Conservation (phyloP, 129 eudicot species). For the Apium graveolens region DNA sequence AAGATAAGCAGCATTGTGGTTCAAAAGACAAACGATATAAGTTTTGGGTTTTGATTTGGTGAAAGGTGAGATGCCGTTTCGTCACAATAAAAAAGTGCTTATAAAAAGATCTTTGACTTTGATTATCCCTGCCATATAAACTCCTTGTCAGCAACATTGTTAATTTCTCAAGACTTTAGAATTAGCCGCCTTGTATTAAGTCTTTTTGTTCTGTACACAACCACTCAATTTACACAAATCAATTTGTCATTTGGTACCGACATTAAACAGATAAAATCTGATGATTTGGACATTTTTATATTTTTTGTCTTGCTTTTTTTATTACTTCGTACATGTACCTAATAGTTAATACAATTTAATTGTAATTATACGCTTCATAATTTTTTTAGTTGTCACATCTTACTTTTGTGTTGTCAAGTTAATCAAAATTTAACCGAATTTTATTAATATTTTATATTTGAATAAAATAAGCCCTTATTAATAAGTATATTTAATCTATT, state of each 20-base stretch:
- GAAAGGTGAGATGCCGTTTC: not conserved
- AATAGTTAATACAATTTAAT: no score
- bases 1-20: no score
- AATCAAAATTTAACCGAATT: no score
- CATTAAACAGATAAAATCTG: not conserved
- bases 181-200: not conserved
- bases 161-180: not conserved
- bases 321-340: no score
- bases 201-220: not conserved
- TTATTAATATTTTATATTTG: no score
- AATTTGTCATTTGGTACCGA: not conserved
- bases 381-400: no score
- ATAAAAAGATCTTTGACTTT: not conserved
- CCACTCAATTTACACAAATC: not conserved
- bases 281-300: not conserved
- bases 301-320: not conserved
- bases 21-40: no score
- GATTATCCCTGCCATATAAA: not conserved
- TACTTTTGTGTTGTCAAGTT: no score
- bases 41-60: not conserved
- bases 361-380: no score
- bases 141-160: not conserved
- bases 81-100: not conserved
- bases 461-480: no score
- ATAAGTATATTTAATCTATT: no score